Conservation (phyloP, 306 rosid genomes). For the Trifolium subterraneum region DNA sequence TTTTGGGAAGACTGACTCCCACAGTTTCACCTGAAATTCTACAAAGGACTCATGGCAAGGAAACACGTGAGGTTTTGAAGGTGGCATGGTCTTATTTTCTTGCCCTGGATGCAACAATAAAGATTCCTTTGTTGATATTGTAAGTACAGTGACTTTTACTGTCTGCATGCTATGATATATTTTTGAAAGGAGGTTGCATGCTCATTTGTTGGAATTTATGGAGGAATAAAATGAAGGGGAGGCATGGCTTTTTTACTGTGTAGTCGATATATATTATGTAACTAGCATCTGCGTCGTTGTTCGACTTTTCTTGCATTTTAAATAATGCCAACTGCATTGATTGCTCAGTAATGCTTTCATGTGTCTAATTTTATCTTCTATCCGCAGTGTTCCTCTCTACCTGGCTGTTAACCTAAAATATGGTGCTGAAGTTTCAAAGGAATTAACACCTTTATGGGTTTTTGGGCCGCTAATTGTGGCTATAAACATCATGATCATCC, state of each 20-base stretch:
- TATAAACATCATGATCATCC: slow-evolving; percentile 61
- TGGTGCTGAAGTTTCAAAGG: slow-evolving; percentile 87
- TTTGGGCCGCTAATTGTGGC: slow-evolving; percentile 77
- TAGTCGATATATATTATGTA: slow-evolving; percentile 4
- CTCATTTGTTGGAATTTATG: slow-evolving; percentile 9
- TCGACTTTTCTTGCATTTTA: slow-evolving; percentile 26
- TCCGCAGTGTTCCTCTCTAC: slow-evolving; percentile 80
- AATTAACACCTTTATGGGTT: slow-evolving; percentile 89
- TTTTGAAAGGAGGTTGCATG: not conserved
- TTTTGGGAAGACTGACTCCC: slow-evolving; percentile 56
- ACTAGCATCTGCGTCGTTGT: slow-evolving; percentile 18
- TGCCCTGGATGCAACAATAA: slow-evolving; percentile 68
- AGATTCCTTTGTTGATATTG: slow-evolving; percentile 83
- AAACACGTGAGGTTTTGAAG: slow-evolving; percentile 54
- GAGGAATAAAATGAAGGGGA: not conserved
- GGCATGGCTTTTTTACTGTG: slow-evolving; percentile 10
- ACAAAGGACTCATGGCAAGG: slow-evolving; percentile 48
- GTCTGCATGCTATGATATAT: slow-evolving; percentile 23
- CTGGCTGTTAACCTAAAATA: slow-evolving; percentile 68
- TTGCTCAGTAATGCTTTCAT: slow-evolving; percentile 20
- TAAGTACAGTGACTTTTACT: slow-evolving; percentile 55
- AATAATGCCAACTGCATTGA: slow-evolving; percentile 25
- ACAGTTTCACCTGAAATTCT: slow-evolving; percentile 51
- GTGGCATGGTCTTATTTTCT: slow-evolving; percentile 65
- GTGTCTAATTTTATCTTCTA: slow-evolving; percentile 37